A percentile compares a stretch with the other conserved stretches of the same genome.
Conservation (phyloP, 2,329 filamentous ascomycete genomes). For the Aspergillus fischeri region DNA sequence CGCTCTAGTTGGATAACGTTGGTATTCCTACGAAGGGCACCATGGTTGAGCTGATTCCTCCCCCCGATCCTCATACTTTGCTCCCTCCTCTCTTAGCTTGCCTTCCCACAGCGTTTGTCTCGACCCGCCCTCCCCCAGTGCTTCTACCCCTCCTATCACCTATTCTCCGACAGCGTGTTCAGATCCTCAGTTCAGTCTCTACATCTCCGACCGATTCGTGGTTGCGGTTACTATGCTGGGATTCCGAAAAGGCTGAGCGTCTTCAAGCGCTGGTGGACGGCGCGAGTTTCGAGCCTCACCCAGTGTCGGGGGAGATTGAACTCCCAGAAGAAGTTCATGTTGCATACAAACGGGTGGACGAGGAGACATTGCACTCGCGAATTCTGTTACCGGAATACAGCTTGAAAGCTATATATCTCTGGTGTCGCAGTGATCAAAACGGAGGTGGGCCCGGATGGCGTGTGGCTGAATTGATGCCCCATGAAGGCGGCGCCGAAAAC, state of each 20-base stretch:
- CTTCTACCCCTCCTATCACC: slow-evolving; percentile 59
- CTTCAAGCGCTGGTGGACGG: slow-evolving; percentile 52
- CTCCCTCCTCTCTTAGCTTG: slow-evolving; percentile 62
- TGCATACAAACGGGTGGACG: slow-evolving; percentile 56
- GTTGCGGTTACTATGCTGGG: slow-evolving; percentile 59
- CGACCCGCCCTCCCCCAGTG: slow-evolving; percentile 56
- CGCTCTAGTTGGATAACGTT: background rate
- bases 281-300: slow-evolving; percentile 58
- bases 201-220: slow-evolving; percentile 49
- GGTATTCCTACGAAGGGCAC: slow-evolving; percentile 13
- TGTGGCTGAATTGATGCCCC: slow-evolving; percentile 55
- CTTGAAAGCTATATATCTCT: slow-evolving; percentile 55
- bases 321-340: slow-evolving; percentile 54
- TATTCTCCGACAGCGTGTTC: slow-evolving; percentile 59
- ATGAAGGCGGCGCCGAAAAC: slow-evolving; percentile 47
- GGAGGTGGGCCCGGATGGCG: slow-evolving; percentile 54
- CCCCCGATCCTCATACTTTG: slow-evolving; percentile 53
- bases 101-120: slow-evolving; percentile 57
- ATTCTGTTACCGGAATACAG: slow-evolving; percentile 53
- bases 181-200: slow-evolving; percentile 49
- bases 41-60: slow-evolving; percentile 53
- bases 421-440: slow-evolving; percentile 56
- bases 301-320: slow-evolving; percentile 62
- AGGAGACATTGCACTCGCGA: slow-evolving; percentile 57
- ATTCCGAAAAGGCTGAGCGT: slow-evolving; percentile 48